Evolutionary conservation across 805 yeast genomes (phyloP), one percentile per base, ranked within the genome.

Genomic region (Lachancea lanzarotensis): DNA sequence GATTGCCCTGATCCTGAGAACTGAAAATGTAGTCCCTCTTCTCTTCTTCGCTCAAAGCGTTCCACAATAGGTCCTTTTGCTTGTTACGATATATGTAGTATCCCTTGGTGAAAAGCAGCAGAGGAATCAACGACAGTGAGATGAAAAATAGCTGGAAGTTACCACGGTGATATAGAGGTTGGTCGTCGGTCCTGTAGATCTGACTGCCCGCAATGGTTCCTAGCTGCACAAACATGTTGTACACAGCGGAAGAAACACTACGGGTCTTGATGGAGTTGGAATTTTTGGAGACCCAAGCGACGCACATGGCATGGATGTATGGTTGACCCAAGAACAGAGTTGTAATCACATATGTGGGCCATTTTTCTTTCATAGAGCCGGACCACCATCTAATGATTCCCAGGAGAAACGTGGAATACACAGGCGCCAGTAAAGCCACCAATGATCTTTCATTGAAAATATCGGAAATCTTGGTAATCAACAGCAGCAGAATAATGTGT

Each of bases 151-250:
- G 65, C 19, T 57, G 67, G 17, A 47, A 42, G 50, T 82, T 81
- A n/a, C 89, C 91, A 19, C 72, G 62, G 31, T 69, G 69, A 56
- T 84, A 84, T 20, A 67, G 53, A 0, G 90, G 89, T 27, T 64
- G 65, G 57, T 83, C 90, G 34, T 70, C 73, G 1, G 58, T 55
- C 44, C 80, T 61, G 60, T 82, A 83, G 3, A 83, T 68, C 53
- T 82, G 76, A 9, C 78, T 66, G 1, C 79, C 66, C n/a, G 73
- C 64, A 33, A 82, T 76, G 19, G 69, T 62, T 1, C 78, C 84
- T 0, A 76, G 66, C 60, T 82, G 89, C 3, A 74, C 76, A 58
- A 71, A 74, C 72, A 82, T 80, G 55, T 82, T 83, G 60, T 75
- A 79, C 35, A 82, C 44, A 0, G 88, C 79, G 0, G 86, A 75